Conservation (phyloP, 2,329 filamentous ascomycete genomes). For the Claviceps purpurea region DNA sequence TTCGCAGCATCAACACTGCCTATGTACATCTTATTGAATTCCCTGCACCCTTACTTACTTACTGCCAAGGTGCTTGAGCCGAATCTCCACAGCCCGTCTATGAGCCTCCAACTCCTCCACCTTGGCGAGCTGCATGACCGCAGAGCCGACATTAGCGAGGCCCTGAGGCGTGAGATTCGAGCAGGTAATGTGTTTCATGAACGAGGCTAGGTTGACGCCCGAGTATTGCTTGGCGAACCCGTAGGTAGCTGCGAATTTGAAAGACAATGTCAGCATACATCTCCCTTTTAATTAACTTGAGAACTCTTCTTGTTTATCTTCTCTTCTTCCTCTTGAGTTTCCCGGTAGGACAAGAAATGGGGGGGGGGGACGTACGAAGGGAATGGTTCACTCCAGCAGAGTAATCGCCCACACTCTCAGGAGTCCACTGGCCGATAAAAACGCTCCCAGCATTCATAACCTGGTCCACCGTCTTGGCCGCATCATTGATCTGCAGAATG, state of each 20-base stretch:
- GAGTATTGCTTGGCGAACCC: constrained; percentile 98
- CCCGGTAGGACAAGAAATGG: too few relatives aligned
- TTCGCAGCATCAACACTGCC: too few relatives aligned
- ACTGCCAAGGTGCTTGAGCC: constrained; percentile 38
- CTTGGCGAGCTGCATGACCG: constrained; percentile 89
- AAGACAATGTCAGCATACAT: background rate
- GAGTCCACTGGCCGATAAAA: constrained; percentile 92
- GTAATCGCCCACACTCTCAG: constrained; percentile 95
- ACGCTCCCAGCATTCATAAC: constrained; percentile 93
- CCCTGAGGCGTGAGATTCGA: constrained; percentile 80
- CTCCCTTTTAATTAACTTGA: background rate
- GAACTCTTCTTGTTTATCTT: background rate
- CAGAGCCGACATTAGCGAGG: constrained; percentile 68
- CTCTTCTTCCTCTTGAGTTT: background rate
- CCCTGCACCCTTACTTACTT: background rate
- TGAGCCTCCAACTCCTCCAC: constrained; percentile 94
- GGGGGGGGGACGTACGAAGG: constrained; percentile 55
- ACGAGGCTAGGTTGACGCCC: constrained; percentile 89
- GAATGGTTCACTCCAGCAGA: constrained; percentile 97
- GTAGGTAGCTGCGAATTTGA: constrained; percentile 59
- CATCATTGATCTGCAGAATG: constrained; percentile 76
- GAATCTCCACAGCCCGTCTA: constrained; percentile 76
- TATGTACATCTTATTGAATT: background rate
- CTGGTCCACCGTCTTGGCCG: constrained; percentile 58
- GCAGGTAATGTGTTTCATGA: constrained; percentile 96